Evolutionary conservation across 768 basidiomycete genomes (phyloP).

Genomic region (Butyriboletus loyo): DNA sequence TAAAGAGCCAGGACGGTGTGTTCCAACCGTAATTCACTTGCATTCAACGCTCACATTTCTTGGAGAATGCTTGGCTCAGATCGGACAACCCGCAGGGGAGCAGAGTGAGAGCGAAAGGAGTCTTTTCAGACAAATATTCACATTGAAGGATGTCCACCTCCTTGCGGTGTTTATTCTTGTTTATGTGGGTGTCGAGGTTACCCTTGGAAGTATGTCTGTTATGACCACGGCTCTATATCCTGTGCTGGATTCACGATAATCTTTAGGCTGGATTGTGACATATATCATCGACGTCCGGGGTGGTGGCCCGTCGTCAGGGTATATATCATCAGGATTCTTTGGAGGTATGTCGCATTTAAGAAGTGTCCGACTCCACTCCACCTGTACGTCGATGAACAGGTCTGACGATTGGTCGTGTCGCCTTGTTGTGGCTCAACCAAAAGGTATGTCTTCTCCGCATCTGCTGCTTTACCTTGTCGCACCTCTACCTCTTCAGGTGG

Average conservation of each 20-base stretch:
- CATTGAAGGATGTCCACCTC: conserved; percentile 52
- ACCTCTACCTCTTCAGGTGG: conserved; percentile 35
- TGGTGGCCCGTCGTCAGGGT: conserved; percentile 46
- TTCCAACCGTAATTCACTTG: neutral
- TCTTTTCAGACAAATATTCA: conserved; percentile 51
- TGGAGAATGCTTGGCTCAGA: conserved; percentile 51
- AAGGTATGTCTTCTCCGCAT: conserved; percentile 32
- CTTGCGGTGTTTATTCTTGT: conserved; percentile 63
- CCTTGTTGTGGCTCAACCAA: conserved; percentile 53
- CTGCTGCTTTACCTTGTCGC: neutral
- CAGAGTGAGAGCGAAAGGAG: conserved; percentile 32
- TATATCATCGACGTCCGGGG: conserved; percentile 44
- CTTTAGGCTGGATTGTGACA: conserved; percentile 68
- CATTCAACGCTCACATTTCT: conserved; percentile 17
- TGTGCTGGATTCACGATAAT: neutral
- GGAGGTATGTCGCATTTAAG: conserved; percentile 39
- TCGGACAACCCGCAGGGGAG: conserved; percentile 47
- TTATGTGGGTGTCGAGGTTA: conserved; percentile 69
- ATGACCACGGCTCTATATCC: neutral
- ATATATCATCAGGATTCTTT: conserved; percentile 54
- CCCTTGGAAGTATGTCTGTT: conserved; percentile 34
- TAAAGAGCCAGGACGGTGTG: conserved; percentile 67
- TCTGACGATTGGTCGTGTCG: conserved; percentile 53
- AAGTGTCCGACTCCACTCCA: neutral
- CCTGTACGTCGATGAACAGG: conserved; percentile 35